Conservation (phyloP, 2,329 filamentous ascomycete genomes). For the Diaporthe helianthi region DNA sequence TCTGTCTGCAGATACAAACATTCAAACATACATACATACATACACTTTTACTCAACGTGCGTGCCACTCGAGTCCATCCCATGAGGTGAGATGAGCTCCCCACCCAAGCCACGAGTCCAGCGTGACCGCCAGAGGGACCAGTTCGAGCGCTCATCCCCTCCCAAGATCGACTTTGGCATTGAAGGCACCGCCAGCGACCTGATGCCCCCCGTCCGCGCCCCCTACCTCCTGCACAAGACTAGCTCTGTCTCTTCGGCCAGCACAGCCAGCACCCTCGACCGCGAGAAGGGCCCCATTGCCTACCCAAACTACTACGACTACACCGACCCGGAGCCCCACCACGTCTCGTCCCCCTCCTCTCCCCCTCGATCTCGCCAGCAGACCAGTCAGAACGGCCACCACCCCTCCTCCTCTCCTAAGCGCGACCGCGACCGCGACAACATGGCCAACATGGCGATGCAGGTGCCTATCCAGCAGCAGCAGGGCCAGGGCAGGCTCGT, state of each 20-base stretch:
- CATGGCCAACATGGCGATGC: conserved; percentile 34
- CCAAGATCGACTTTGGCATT: conserved; percentile 26
- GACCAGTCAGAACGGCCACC: background rate
- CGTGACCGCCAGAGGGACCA: conserved; percentile 32
- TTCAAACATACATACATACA: background rate
- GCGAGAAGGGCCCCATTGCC: background rate
- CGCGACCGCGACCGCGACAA: background rate
- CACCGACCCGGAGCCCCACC: conserved; percentile 20
- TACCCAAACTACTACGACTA: conserved; percentile 34
- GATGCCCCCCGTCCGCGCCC: conserved; percentile 8
- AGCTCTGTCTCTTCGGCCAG: conserved; percentile 23
- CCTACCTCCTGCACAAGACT: conserved; percentile 12
- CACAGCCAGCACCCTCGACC: background rate
- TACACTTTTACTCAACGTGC: background rate
- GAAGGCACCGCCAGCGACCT: conserved; percentile 16
- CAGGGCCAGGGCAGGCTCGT: conserved; percentile 24
- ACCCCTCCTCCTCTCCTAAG: background rate
- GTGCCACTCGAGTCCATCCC: background rate
- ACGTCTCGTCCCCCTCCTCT: background rate
- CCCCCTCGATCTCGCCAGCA: background rate
- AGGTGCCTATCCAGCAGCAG: conserved; percentile 33
- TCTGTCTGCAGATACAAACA: background rate
- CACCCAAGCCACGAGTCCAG: conserved; percentile 32
- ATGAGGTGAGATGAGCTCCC: conserved; percentile 32
- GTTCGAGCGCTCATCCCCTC: conserved; percentile 24